Percentiles rank a stretch among this genome's conserved stretches.
Conservation (phyloP, 306 rosid species). For the Citrullus mucosospermus region DNA sequence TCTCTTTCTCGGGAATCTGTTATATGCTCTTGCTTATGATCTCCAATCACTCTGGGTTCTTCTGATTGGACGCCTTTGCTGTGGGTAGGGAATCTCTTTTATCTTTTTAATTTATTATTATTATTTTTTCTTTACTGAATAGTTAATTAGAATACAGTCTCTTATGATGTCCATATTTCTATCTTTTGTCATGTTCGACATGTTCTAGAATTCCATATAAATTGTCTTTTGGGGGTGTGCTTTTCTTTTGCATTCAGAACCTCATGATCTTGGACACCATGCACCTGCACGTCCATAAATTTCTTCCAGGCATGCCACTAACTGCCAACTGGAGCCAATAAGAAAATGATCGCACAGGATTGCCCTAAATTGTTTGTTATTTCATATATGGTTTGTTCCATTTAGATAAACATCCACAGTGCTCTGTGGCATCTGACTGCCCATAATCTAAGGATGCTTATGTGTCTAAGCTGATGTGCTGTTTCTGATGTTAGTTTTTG, state of each 20-base stretch:
- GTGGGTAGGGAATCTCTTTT: slow-evolving; percentile 64
- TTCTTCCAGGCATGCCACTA: not conserved
- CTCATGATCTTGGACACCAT: not conserved
- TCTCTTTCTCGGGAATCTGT: slow-evolving; percentile 60
- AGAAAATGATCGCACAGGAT: not conserved
- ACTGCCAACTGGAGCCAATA: not conserved
- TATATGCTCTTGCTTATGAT: slow-evolving; percentile 93
- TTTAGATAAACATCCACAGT: not conserved
- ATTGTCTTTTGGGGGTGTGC: not conserved
- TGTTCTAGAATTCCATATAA: not conserved
- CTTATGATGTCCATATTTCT: not conserved
- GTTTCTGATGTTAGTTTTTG: not conserved
- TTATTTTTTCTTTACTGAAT: not conserved
- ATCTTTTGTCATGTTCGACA: not conserved
- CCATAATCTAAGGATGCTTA: not conserved
- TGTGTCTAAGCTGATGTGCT: not conserved
- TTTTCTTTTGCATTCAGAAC: not conserved
- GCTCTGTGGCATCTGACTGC: not conserved
- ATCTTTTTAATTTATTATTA: not conserved
- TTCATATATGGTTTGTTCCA: not conserved
- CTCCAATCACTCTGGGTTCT: slow-evolving; percentile 74
- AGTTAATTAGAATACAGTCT: slow-evolving; percentile 3
- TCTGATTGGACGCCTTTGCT: slow-evolving; percentile 80
- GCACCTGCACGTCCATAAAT: not conserved
- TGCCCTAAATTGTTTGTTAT: not conserved